Conservation (phyloP, 257 asterid species). For the Pogostemon cablin region DNA sequence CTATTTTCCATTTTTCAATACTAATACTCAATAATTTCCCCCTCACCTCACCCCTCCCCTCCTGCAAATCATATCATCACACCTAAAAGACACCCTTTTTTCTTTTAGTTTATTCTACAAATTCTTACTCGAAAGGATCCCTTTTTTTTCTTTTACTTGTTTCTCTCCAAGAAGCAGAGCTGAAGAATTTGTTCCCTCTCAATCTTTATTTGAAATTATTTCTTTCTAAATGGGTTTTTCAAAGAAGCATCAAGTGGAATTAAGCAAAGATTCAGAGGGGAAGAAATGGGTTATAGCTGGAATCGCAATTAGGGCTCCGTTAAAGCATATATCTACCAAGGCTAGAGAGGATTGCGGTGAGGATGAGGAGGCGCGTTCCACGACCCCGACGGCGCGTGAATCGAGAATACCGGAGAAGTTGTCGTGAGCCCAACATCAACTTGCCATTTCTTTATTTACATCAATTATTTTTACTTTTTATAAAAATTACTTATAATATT, state of each 20-base stretch:
- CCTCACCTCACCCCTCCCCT: conserved; percentile 18
- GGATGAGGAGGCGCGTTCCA: conserved; percentile 47
- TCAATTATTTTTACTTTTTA: too few species aligned
- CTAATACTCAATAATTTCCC: conserved; percentile 21
- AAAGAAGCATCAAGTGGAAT: conserved; percentile 53
- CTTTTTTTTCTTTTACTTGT: not conserved
- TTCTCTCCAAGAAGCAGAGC: too few species aligned
- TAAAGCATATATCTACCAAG: conserved; percentile 57
- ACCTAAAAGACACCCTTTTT: conserved; percentile 41
- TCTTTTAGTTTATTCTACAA: conserved; percentile 42
- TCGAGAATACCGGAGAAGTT: conserved; percentile 65
- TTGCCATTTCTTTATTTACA: too few species aligned
- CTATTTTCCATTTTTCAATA: conserved; percentile 27
- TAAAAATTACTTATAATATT: too few species aligned
- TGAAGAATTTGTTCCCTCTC: too few species aligned
- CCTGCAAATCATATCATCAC: not conserved
- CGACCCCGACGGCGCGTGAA: conserved; percentile 81
- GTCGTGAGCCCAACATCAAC: conserved; percentile 60
- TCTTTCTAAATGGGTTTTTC: conserved; percentile 59
- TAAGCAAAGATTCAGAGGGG: conserved; percentile 50
- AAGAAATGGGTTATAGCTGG: conserved; percentile 76
- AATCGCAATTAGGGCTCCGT: conserved; percentile 56
- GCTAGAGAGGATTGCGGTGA: conserved; percentile 40
- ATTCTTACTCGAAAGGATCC: conserved; percentile 13
- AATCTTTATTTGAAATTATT: too few species aligned